Evolutionary conservation across 257 asterid species (phyloP), one percentile per base, ranked within the genome.

Genomic region (Solanum appendiculatum): DNA sequence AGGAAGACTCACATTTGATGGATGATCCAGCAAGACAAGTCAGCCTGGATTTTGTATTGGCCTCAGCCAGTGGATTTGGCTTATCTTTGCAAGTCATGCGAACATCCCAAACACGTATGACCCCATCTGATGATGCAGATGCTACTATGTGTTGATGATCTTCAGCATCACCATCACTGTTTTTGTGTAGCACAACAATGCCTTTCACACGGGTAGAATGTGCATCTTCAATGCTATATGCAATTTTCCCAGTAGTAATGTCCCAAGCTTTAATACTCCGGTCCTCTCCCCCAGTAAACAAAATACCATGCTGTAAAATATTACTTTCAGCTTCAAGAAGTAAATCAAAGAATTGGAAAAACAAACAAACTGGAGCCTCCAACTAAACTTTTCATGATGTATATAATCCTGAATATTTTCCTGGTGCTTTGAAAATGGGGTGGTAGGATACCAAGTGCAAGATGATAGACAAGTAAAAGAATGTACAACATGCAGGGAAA

Each of bases 1-100:
- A 25, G 74, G 64, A 40, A 66, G 58, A 78, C 99, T 94, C 90
- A 95, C 98, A 86, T 92, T 89, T 91, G 86, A 91, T 81, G 7
- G 98, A 92, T 33, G 99, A 97, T 85, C 99, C 99, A 72, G 98
- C 97, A 82, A 97, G 98, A 91, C 99, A 97, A 83, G 99, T 97
- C 36, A 97, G 91, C 91, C 99, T 93, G 88, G 99, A 97, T 90
- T 89, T 95, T 64, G 98, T 97, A 87, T 95, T 91, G 86, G 91
- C 91, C 91, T 94, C 98, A 31, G 94, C 87, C 68, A 95, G 44
- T 29, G 98, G 99, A 69, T 39, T 91, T 34, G 96, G 85, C 90
- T 90, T 90, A 77, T 89, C 94, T 58, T 88, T 89, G 58, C 31
- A 82, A 68, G 90, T 90, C 96, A 91, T 93, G 23, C 99, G 95